Conservation (phyloP, 2,329 filamentous ascomycete species). For the Dactylellina drechsleri region DNA sequence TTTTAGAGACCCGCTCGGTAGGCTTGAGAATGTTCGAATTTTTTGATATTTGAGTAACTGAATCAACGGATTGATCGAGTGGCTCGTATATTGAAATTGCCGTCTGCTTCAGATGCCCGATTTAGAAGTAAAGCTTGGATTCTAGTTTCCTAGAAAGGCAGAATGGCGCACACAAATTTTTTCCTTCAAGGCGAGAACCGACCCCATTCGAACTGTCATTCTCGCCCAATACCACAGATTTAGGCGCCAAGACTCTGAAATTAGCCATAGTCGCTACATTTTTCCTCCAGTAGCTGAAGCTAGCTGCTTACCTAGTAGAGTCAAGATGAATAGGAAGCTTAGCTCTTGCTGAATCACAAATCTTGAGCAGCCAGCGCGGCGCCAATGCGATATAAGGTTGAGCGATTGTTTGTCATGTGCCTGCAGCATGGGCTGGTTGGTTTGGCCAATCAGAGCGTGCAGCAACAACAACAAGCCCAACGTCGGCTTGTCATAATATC, state of each 20-base stretch:
- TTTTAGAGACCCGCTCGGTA: conserved; percentile 16
- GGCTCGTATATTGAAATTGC: conserved; percentile 46
- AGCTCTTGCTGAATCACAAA: conserved; percentile 26
- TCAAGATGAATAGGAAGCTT: conserved; percentile 1
- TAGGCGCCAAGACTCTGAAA: conserved; percentile 1
- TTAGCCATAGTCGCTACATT: not conserved
- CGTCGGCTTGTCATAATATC: conserved; percentile 18
- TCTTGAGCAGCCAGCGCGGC: conserved; percentile 2
- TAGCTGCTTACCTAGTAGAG: conserved; percentile 8
- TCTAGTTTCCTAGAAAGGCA: conserved; percentile 49
- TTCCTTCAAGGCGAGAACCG: conserved; percentile 20
- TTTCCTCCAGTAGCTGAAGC: conserved; percentile 17
- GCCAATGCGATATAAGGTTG: not conserved
- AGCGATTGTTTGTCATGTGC: conserved; percentile 36
- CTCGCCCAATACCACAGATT: conserved; percentile 25
- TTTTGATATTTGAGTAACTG: conserved; percentile 51
- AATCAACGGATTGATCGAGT: conserved; percentile 15
- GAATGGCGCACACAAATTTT: conserved; percentile 38
- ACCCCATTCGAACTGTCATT: conserved; percentile 15
- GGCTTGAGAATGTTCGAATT: not conserved
- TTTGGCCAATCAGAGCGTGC: conserved; percentile 31
- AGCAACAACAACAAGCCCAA: conserved; percentile 9
- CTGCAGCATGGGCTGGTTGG: conserved; percentile 19
- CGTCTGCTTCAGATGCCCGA: conserved; percentile 51
- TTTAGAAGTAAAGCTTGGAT: conserved; percentile 24